Conservation (phyloP, 345 rosid genomes). For the Populus simonii region DNA sequence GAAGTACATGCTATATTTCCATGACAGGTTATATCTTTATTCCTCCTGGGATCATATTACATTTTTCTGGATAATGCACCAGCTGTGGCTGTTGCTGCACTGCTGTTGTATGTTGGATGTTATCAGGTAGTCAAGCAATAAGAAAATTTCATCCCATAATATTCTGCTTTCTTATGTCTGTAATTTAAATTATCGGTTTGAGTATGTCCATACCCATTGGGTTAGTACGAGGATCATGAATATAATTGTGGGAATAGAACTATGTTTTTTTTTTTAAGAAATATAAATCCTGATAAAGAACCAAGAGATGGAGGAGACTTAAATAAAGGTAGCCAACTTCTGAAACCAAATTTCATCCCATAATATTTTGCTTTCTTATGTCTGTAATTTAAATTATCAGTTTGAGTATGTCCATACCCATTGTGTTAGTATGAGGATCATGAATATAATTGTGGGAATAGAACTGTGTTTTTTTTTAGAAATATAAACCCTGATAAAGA, state of each 20-base stretch:
- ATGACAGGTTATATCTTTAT: constrained; percentile 67
- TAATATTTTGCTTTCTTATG: constrained; percentile 5
- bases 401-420: not conserved
- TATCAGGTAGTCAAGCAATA: constrained; percentile 67
- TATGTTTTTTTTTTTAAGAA: too few relatives aligned
- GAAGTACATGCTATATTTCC: constrained; percentile 18
- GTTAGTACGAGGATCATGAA: not conserved
- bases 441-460: too few relatives aligned
- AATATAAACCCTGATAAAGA: too few relatives aligned
- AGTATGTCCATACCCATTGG: not conserved
- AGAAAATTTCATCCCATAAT: constrained; percentile 1
- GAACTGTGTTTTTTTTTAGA: too few relatives aligned
- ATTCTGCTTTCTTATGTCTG: not conserved
- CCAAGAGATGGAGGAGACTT: too few relatives aligned
- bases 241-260: too few relatives aligned
- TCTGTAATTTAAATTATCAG: not conserved
- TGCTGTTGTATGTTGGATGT: constrained; percentile 89
- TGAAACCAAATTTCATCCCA: not conserved
- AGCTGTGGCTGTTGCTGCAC: constrained; percentile 65
- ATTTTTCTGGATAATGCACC: constrained; percentile 66
- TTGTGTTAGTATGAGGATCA: not conserved
- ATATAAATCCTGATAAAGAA: too few relatives aligned
- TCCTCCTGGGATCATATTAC: constrained; percentile 90
- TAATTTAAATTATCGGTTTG: not conserved
- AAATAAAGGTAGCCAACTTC: too few relatives aligned